Conservation (phyloP, 2,329 filamentous ascomycete genomes). For the Beauveria sp. region DNA sequence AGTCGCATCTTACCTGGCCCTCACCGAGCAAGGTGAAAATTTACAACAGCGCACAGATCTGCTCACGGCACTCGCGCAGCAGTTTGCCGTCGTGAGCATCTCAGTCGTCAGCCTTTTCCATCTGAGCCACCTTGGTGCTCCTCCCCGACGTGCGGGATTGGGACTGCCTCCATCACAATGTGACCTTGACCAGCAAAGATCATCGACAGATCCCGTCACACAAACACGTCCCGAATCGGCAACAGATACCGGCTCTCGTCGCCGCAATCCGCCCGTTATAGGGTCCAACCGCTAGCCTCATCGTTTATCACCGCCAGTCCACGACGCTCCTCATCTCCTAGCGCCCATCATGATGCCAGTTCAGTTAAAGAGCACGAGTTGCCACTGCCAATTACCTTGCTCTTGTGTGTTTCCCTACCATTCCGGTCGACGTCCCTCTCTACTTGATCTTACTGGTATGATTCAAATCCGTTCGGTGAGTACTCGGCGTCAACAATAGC, state of each 20-base stretch:
- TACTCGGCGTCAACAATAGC: not conserved
- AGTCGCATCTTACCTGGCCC: too few relatives aligned
- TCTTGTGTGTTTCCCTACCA: not conserved
- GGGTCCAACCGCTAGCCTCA: not conserved
- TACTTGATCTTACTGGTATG: not conserved
- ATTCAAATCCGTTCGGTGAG: not conserved
- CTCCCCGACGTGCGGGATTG: not conserved
- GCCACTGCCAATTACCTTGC: not conserved
- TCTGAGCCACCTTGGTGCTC: not conserved
- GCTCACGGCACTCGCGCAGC: too few relatives aligned
- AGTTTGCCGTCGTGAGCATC: too few relatives aligned
- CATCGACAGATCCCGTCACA: slow-evolving; percentile 4
- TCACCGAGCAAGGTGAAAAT: too few relatives aligned
- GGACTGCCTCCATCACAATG: not conserved
- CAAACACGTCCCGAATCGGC: not conserved
- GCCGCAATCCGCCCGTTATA: not conserved
- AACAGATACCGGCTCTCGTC: slow-evolving; percentile 1
- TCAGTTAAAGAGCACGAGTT: not conserved
- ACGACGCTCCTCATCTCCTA: not conserved
- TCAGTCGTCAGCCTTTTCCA: slow-evolving; percentile 1
- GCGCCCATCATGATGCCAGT: not conserved
- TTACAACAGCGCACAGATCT: too few relatives aligned
- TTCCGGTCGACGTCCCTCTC: not conserved
- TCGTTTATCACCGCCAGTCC: not conserved
- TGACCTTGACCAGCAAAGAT: not conserved